Conservation (phyloP, 495 filamentous ascomycete species). For the Podospora anserina region DNA sequence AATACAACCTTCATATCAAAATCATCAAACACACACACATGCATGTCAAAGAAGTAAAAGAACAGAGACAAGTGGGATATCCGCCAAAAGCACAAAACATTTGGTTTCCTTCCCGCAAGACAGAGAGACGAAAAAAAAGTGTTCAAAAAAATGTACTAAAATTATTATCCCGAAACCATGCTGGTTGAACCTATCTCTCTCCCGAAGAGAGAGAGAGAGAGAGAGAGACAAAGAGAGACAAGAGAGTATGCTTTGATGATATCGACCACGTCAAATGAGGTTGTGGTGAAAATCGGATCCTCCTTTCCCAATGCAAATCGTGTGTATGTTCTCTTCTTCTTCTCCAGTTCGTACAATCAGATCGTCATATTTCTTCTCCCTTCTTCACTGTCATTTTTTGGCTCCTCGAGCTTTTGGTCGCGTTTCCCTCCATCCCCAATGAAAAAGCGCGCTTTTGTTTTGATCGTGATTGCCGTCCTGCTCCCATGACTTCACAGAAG, state of each 20-base stretch:
- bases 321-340: background rate
- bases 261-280: background rate
- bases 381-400: background rate
- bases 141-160: background rate
- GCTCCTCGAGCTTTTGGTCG: background rate
- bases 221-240: background rate
- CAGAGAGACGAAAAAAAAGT: background rate
- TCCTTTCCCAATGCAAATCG: background rate
- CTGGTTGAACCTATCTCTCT: background rate
- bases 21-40: conserved; percentile 12
- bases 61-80: conserved; percentile 3
- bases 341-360: background rate
- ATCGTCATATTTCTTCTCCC: background rate
- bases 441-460: background rate
- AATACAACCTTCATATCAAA: background rate
- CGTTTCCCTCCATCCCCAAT: background rate
- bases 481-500: background rate
- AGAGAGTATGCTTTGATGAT: background rate
- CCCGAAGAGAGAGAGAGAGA: background rate
- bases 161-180: background rate
- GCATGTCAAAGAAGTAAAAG: conserved; percentile 6
- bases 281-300: background rate
- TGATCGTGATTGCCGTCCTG: background rate
- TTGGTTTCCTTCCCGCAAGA: background rate
- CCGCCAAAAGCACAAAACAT: conserved; percentile 1